A percentile compares a stretch with the other conserved stretches of the same genome.
Conservation (phyloP, 352 stramenopile genomes). For the Phytopythium chamaehyphon region DNA sequence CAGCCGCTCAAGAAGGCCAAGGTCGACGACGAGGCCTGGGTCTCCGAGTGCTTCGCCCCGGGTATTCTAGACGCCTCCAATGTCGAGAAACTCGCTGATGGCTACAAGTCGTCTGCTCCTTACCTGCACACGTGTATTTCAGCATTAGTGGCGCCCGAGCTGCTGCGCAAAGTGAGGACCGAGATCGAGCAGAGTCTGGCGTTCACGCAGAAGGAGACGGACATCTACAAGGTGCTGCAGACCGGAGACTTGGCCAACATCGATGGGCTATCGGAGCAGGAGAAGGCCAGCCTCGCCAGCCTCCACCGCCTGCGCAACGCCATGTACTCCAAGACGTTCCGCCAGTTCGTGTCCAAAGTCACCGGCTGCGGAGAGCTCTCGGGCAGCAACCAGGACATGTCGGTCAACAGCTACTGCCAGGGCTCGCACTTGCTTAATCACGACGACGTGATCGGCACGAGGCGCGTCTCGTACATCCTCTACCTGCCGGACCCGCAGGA, state of each 20-base stretch:
- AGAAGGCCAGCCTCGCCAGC: constrained; percentile 49
- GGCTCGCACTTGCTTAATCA: constrained; percentile 92
- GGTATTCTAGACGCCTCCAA: constrained; percentile 17
- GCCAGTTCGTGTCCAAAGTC: constrained; percentile 68
- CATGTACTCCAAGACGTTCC: constrained; percentile 86
- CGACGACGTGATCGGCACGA: constrained; percentile 91
- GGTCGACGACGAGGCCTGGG: constrained; percentile 6
- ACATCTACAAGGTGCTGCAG: constrained; percentile 93
- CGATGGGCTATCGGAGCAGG: constrained; percentile 22
- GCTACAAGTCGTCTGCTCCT: constrained; percentile 18
- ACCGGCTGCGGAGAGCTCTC: constrained; percentile 46
- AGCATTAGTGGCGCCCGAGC: constrained; percentile 15
- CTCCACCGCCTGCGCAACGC: constrained; percentile 78
- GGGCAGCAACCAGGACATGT: constrained; percentile 78
- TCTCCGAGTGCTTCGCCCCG: constrained; percentile 11
- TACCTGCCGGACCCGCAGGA: constrained; percentile 85
- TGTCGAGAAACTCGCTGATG: constrained; percentile 9
- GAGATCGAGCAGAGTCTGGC: constrained; percentile 81
- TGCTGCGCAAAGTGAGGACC: constrained; percentile 37
- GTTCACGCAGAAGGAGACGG: constrained; percentile 92
- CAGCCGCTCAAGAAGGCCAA: constrained; percentile 1
- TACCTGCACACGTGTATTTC: constrained; percentile 25
- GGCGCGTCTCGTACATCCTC: constrained; percentile 90
- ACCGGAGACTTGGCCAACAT: constrained; percentile 89
- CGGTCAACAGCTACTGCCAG: constrained; percentile 86